Evolutionary conservation across 2,329 filamentous ascomycete species (phyloP), one percentile per base, ranked within the genome.

Genomic region (Plectosphaerella cucumerina): DNA sequence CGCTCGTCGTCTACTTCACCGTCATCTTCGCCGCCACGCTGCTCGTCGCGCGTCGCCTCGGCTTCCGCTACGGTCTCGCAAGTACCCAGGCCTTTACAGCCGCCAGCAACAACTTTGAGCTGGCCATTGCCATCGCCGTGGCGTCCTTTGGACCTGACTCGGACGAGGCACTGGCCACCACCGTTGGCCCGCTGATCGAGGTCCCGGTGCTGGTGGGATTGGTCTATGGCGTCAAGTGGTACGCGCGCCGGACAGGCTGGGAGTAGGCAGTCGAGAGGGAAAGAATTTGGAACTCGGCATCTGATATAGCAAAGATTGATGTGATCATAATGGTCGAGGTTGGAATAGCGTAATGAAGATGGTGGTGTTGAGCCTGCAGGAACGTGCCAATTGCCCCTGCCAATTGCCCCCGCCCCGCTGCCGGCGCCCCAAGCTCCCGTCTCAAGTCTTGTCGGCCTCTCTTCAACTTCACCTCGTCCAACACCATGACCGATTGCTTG

Each of bases 71-170:
- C 62, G 75, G 76, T 52, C 63, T 88, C 5, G 76, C 78, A 6
- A 75, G 77, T 14, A 90, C 87, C 3, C 87, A 91, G 68, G 89
- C 86, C 63, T 90, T 91, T 61, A 92, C 86, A 0, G 89, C 87
- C 1, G 86, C 87, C 2, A 91, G 88, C 65, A 93, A 93, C 62
- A 92, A 92, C 62, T 92, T 93, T 62, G 89, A 93, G 71, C 70
- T 93, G 23, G 87, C 89, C 1, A 92, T 93, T 67, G 88, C 88
- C 0, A 87, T 93, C 0, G 86, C 86, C 0, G 82, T 91, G 3
- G 86, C 87, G 0, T 84, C 84, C 0, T 92, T 85, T 68, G 88
- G 88, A 0, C 76, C 84, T 0, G 70, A 85, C 44, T 89, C 85
- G 61, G 81, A 89, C 49, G 83, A 92, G 66, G 88, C 88, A 0